Base-by-base conservation (phyloP, 2,329 filamentous ascomycete species). In the Claviceps lovelessii region DNA sequence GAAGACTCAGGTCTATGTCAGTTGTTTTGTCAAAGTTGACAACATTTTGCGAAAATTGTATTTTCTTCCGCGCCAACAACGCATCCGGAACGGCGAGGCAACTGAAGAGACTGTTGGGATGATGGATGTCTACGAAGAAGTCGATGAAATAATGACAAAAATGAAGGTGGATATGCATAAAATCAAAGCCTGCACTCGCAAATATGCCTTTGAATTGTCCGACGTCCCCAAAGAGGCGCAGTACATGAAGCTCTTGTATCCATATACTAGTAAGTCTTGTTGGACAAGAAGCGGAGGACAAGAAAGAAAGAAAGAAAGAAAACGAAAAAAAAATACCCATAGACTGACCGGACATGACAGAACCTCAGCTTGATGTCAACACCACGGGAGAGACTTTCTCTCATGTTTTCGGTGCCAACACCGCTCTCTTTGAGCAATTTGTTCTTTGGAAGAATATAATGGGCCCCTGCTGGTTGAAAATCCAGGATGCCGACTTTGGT, bases 371-470 rank as follows among this genome's bases (percentile, higher is more conserved):
- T 41, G 78, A 88, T n/a, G 74, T 80, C 53, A 84, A 86, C 58
- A 72, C 80, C 6, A 80, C 76, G 45, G 93, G 93, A 33, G 84
- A 95, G 67, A 97, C 93, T 0, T 98, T 91, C 66, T 96, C 91
- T 1, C 88, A 88, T 60, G 85, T 95, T 29, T 98, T 98, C 61
- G 93, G 94, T 33, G 86, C 86, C 55, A 95, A 93, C 68, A 98
- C 93, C 0, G 83, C 88, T 1, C 76, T 98, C 0, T 98, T 98
- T 62, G 93, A 98, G 70, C 93, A 98, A 63, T 98, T 98, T 65
- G 93, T 98, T 23, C 77, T 98, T 5, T 96, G 90, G 87, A 97
- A 96, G 73, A 95, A 95, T 65, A 88, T 98, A 62, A 98, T 96
- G 91, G 93, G 93, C 1, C 93, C 93, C 35, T 97, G 93, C 68